Evolutionary conservation across 495 filamentous ascomycete species (phyloP).

Genomic region (Penicillium subrubescens): DNA sequence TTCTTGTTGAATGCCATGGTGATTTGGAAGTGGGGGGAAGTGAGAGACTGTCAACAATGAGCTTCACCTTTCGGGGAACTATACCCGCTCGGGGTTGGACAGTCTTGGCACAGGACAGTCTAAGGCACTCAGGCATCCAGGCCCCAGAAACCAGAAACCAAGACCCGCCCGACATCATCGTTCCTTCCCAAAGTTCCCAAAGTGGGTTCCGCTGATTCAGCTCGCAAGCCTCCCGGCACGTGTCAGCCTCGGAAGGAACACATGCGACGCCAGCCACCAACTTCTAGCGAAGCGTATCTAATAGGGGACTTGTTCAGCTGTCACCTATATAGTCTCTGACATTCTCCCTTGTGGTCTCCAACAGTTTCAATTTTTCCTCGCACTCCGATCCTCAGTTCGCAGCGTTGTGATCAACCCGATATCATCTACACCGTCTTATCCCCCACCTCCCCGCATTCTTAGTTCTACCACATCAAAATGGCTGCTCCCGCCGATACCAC

Average conservation of each 20-base stretch:
- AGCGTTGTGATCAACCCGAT: not conserved
- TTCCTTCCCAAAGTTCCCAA: not conserved
- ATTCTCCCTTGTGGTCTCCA: not conserved
- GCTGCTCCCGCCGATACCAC: slow-evolving; percentile 76
- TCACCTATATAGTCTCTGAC: slow-evolving; percentile 1
- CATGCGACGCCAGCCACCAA: slow-evolving; percentile 12
- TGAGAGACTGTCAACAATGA: slow-evolving; percentile 10
- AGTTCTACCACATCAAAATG: slow-evolving; percentile 57
- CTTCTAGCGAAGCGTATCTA: slow-evolving; percentile 8
- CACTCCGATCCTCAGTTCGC: not conserved
- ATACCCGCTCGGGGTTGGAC: slow-evolving; percentile 1
- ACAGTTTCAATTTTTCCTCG: not conserved
- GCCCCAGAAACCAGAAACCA: not conserved
- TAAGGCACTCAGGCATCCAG: slow-evolving; percentile 4
- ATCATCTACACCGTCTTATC: not conserved
- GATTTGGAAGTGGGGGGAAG: slow-evolving; percentile 10
- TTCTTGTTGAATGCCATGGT: slow-evolving; percentile 62
- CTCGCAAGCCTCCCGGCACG: slow-evolving; percentile 15
- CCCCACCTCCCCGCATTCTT: slow-evolving; percentile 20
- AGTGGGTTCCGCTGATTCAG: slow-evolving; percentile 13
- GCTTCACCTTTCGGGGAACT: slow-evolving; percentile 3
- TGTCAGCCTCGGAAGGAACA: slow-evolving; percentile 32
- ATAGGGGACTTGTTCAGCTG: slow-evolving; percentile 11
- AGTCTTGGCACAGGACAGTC: not conserved
- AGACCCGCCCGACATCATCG: not conserved